Evolutionary conservation across 768 basidiomycete genomes (phyloP).

Genomic region (Tylopilus felleus): DNA sequence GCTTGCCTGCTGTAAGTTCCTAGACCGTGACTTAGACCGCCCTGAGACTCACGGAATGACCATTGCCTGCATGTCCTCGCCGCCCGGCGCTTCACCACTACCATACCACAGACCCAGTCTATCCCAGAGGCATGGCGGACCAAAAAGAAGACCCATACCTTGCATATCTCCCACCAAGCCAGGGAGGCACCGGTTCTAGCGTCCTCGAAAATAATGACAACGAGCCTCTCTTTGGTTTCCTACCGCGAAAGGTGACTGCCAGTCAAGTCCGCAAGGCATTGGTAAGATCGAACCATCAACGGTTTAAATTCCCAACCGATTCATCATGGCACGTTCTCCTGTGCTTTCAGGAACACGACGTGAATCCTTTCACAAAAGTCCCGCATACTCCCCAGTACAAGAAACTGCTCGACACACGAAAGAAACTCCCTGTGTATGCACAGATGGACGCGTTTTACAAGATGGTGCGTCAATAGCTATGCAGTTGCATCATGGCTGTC

Average conservation of each 20-base stretch:
- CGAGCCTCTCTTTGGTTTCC: constrained; percentile 70
- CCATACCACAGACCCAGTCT: not conserved
- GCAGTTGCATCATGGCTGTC: not conserved
- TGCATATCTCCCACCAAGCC: constrained; percentile 37
- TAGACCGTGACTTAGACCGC: too few species aligned
- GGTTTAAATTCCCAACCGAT: not conserved
- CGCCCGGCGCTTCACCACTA: too few species aligned
- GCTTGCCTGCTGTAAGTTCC: too few species aligned
- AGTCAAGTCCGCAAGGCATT: constrained; percentile 65
- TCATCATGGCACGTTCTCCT: not conserved
- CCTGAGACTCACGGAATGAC: too few species aligned
- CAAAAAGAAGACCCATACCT: constrained; percentile 52
- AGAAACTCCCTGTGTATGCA: constrained; percentile 84
- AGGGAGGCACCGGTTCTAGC: constrained; percentile 24
- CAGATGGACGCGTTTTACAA: constrained; percentile 93
- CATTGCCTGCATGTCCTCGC: too few species aligned
- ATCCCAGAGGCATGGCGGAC: constrained; percentile 10
- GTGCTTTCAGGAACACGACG: constrained; percentile 57
- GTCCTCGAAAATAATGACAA: constrained; percentile 26
- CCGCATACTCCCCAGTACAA: constrained; percentile 77
- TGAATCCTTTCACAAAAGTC: constrained; percentile 86
- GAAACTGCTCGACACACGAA: constrained; percentile 81
- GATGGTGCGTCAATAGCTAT: constrained; percentile 59
- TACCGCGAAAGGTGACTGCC: constrained; percentile 65
- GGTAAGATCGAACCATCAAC: constrained; percentile 41